Evolutionary conservation across 306 rosid species (phyloP).

Genomic region (Macrotyloma uniflorum): DNA sequence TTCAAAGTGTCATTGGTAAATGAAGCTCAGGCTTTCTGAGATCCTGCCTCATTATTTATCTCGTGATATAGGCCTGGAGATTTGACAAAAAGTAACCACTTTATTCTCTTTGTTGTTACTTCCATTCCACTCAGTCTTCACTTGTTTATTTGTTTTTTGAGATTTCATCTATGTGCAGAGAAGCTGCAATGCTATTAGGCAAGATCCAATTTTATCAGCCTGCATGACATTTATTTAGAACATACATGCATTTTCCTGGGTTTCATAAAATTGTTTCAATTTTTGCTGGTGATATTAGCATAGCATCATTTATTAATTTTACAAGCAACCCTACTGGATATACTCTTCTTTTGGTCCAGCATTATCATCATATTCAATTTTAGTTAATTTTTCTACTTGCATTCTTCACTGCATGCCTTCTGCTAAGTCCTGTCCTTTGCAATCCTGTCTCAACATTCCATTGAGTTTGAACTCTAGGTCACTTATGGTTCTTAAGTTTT

Average conservation of each 20-base stretch:
- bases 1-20: constrained; percentile 58
- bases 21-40: constrained; percentile 62
- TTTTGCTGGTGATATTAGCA: constrained; percentile 13
- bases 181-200: constrained; percentile 23
- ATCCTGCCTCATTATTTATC: constrained; percentile 57
- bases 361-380: constrained; percentile 38
- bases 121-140: constrained; percentile 4
- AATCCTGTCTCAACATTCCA: neutral
- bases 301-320: neutral
- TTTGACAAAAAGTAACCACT: constrained; percentile 40
- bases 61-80: constrained; percentile 47
- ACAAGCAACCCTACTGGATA: constrained; percentile 3
- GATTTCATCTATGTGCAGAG: constrained; percentile 16
- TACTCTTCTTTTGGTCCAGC: constrained; percentile 14
- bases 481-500: neutral
- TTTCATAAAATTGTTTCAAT: neutral
- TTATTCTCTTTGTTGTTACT: constrained; percentile 32
- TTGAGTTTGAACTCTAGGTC: constrained; percentile 1
- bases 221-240: constrained; percentile 36
- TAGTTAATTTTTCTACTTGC: constrained; percentile 3
- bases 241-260: constrained; percentile 41
- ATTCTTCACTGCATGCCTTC: constrained; percentile 42
- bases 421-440: constrained; percentile 27
- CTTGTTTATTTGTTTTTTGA: neutral
- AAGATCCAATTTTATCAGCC: constrained; percentile 33